phyloP scores from a whole-genome alignment of 768 basidiomycete species.

The Mycena polygramma region DNA sequence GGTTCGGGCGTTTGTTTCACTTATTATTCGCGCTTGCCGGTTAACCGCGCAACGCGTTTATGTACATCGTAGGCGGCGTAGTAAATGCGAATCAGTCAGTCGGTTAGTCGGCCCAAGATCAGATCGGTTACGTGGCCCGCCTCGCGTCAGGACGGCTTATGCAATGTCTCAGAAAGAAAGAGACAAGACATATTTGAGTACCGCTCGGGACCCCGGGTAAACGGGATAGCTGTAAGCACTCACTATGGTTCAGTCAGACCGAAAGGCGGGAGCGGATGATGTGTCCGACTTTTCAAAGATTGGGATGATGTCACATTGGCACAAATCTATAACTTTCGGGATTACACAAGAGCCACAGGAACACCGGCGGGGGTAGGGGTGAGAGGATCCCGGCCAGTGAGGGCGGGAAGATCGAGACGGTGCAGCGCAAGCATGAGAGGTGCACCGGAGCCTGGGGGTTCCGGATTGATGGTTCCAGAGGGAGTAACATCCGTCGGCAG shows the following conservation, averaged over 20 bases:
- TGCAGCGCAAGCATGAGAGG: slow-evolving; percentile 49
- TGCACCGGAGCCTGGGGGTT: slow-evolving; percentile 66
- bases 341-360: slow-evolving; percentile 5
- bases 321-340: neutral
- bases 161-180: too few species aligned
- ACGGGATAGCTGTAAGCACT: too few species aligned
- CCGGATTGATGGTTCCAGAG: slow-evolving; percentile 66
- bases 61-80: neutral
- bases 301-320: slow-evolving; percentile 8
- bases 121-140: too few species aligned
- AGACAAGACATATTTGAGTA: too few species aligned
- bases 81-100: slow-evolving; percentile 3
- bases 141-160: too few species aligned
- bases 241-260: too few species aligned
- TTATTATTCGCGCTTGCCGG: too few species aligned
- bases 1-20: neutral
- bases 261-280: too few species aligned
- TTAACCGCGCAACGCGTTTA: neutral
- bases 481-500: slow-evolving; percentile 56
- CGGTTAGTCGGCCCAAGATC: too few species aligned
- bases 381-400: slow-evolving; percentile 50
- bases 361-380: slow-evolving; percentile 41
- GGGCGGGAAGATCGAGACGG: slow-evolving; percentile 44
- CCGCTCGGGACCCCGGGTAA: too few species aligned
- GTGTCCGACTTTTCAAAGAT: neutral